Evolutionary conservation across 768 basidiomycete genomes (phyloP).

Genomic region (Mycena capillaripes): DNA sequence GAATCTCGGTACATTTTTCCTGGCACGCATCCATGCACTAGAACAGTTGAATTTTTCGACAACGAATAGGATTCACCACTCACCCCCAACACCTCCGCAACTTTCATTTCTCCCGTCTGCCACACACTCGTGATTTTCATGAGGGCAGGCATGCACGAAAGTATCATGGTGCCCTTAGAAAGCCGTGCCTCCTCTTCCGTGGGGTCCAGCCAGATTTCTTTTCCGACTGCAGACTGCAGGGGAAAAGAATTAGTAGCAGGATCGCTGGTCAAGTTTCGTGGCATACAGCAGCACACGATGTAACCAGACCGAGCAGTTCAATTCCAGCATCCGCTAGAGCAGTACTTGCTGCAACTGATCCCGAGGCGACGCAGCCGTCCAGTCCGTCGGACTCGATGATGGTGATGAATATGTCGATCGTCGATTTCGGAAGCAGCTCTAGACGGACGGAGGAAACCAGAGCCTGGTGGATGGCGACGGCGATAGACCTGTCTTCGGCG

Average conservation of each 20-base stretch:
- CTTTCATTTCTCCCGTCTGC: conserved; percentile 80
- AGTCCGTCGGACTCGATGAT: conserved; percentile 94
- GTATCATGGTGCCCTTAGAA: conserved; percentile 76
- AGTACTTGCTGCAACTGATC: conserved; percentile 88
- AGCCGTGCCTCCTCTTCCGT: conserved; percentile 72
- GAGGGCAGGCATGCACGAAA: conserved; percentile 92
- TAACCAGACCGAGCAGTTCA: conserved; percentile 90
- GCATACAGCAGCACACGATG: conserved; percentile 85
- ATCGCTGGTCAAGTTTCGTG: background rate
- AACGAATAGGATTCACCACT: conserved; percentile 43
- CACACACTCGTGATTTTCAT: conserved; percentile 87
- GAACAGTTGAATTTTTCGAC: background rate
- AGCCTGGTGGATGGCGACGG: conserved; percentile 88
- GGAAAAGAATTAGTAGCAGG: conserved; percentile 11
- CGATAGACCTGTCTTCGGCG: conserved; percentile 91
- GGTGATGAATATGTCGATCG: conserved; percentile 91
- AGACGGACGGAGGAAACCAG: conserved; percentile 87
- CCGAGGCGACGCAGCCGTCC: conserved; percentile 90
- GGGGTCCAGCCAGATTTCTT: conserved; percentile 86
- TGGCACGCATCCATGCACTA: conserved; percentile 83
- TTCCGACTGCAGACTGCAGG: conserved; percentile 71
- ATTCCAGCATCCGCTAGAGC: conserved; percentile 95
- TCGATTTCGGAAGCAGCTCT: conserved; percentile 93
- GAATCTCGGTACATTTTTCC: conserved; percentile 80
- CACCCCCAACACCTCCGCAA: conserved; percentile 69